These are phyloP conservation scores for Fomitopsis schrenkii DNA, from an alignment of 1,284 basidiomycete genomes.

Conservation along the genomic window DNA sequence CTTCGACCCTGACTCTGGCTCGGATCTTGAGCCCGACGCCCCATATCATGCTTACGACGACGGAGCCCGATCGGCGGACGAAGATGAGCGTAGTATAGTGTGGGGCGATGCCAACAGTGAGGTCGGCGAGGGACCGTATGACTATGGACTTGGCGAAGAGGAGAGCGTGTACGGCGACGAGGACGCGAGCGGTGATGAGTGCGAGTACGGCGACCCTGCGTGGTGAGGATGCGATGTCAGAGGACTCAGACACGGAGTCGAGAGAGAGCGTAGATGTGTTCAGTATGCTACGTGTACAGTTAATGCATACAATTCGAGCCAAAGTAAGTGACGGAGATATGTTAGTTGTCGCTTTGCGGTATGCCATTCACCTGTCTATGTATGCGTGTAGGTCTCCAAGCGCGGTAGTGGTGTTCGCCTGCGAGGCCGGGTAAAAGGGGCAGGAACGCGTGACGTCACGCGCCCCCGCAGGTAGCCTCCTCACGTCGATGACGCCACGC, in stretches of 20 bases:
- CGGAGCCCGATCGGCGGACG: not conserved
- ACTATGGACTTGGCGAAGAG: not conserved
- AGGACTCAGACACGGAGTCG: too few species aligned
- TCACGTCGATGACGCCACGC: not conserved
- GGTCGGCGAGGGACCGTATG: not conserved
- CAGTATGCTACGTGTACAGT: not conserved
- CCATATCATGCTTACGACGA: not conserved
- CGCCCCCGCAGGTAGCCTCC: not conserved
- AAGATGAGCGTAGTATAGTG: not conserved
- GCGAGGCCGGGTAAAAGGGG: not conserved
- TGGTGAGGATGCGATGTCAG: not conserved
- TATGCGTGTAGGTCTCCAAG: too few species aligned
- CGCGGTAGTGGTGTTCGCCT: too few species aligned
- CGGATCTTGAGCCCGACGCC: not conserved
- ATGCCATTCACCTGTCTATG: too few species aligned
- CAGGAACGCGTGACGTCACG: slow-evolving; percentile 1
- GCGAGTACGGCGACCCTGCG: not conserved
- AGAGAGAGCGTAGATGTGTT: not conserved
- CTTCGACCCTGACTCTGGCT: not conserved
- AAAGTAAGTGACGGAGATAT: not conserved
- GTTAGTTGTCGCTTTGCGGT: too few species aligned
- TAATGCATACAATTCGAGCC: not conserved
- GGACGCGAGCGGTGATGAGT: not conserved
- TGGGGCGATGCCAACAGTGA: not conserved
- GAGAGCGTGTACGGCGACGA: not conserved